Base-by-base conservation (phyloP, 2,329 filamentous ascomycete genomes). In the Fusarium multiceps region DNA sequence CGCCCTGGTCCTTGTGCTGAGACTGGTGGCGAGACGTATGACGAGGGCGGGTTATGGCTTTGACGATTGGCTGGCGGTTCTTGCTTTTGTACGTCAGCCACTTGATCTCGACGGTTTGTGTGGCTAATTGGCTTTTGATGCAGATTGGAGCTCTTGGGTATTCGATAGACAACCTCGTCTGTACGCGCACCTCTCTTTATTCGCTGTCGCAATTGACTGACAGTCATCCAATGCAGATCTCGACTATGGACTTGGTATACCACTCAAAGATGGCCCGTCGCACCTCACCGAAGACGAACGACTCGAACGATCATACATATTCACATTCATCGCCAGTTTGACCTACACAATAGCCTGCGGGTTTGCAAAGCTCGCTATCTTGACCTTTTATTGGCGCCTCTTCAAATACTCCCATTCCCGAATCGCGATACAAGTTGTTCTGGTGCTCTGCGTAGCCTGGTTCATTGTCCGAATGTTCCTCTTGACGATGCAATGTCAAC, bases 401-500 rank as follows among this genome's bases (percentile, higher is more conserved):
- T 78, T 78, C 63, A 70, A 63, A 46, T 68, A 71, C 21, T 64
- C 76, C 3, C 64, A 56, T n/a, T 73, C 76, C n/a, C 71, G 72
- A 10, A 56, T 74, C 5, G 64, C 76, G 7, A 77, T 78, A n/a
- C 62, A 71, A 8, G 28, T 73, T 11, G 68, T 78, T 1, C n/a
- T 69, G 1, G 69, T 30, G 2, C 55, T 69, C 1, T 66, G 69
- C 2, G 27, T 57, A 18, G 40, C 70, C 1, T 78, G 77, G 77
- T 66, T 77, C 21, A 55, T 75, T 7, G 56, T 76, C 9, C 60
- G 76, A 28, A 74, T 75, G 1, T 75, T 79, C 32, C 47, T 80
- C 1, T 71, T 74, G 5, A 76, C 76, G 2, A 74, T 80, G 37
- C 75, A 77, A 43, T 80, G 79, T 56, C 51, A 77, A 6, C 79